Base-by-base conservation (phyloP, 768 basidiomycete species). In the Suillus discolor region DNA sequence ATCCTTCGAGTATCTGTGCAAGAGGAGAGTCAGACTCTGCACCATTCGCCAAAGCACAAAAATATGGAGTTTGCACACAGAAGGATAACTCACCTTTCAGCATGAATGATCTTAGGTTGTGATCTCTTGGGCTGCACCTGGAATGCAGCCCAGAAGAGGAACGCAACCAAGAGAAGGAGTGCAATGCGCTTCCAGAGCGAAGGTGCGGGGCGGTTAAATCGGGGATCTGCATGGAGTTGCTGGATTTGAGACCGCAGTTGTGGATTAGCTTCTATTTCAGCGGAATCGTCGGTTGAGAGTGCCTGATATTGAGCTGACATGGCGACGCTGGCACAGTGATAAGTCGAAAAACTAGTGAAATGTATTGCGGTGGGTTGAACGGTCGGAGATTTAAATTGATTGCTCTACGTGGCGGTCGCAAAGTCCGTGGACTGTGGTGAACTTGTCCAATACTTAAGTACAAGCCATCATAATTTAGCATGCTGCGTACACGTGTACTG, bases 1-100 rank as follows among this genome's bases (percentile, higher is more conserved):
- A 71, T 93, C 89, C 67, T 90, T 89, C 15, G 92, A 94, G 73
- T 95, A 96, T 67, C 94, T 95, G 64, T 16, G 41, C 63, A 60
- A 18, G 2, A n/a, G 45, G 42, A 51, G 34, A 62, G 20, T 42
- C 23, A 4, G 45, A 23, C 47, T 20, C 15, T 9, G 53, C 51
- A 39, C 23, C 16, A n/a, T 28, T 13, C 9, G 34, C 18, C 2
- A 49, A 11, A 51, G 42, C 39, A 28, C 31, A 28, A 62, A 41
- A 3, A 9, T 1, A 18, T 18, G 18, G 15, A 11, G 25, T 53
- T 18, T 18, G 16, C 11, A 9, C 16, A 41, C 16, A 15, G 62
- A 36, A 41, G 57, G 23, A 36, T 13, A 44, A 78, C 84, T 64
- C 65, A 92, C 91, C 91, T 83, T 16, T 82, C 79, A 9, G 91